A percentile compares a stretch with the other conserved stretches of the same genome.
These are phyloP conservation scores for Sporobolus alterniflorus DNA, from an alignment of 202 grass and related monocot genomes.

Conservation along the genomic window DNA sequence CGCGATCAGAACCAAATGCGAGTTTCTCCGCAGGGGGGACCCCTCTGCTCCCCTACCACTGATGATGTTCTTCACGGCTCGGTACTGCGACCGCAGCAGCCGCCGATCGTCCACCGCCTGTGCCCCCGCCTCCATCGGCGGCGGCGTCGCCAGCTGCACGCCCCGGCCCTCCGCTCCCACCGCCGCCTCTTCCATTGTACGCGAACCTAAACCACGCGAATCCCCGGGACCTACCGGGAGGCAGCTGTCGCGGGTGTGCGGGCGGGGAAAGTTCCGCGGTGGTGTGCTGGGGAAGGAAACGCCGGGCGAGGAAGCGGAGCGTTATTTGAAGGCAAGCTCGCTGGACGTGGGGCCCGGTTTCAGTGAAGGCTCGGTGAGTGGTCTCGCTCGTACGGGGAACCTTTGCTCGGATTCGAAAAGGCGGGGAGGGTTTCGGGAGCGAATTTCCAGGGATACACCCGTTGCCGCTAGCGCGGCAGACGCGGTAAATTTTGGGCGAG, in stretches of 20 bases:
- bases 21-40: neutral
- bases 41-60: conserved; percentile 34
- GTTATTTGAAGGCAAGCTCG: conserved; percentile 46
- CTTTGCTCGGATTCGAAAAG: too few relatives aligned
- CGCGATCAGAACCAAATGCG: neutral
- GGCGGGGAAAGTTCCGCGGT: neutral
- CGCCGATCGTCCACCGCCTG: conserved; percentile 56
- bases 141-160: neutral
- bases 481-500: too few relatives aligned
- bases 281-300: conserved; percentile 31
- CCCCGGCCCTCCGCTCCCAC: neutral
- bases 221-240: neutral
- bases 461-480: too few relatives aligned
- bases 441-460: too few relatives aligned
- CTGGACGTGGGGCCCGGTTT: too few relatives aligned
- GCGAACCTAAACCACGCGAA: neutral
- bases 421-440: too few relatives aligned
- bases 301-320: neutral
- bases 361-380: too few relatives aligned
- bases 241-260: neutral
- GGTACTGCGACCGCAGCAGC: conserved; percentile 74
- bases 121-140: neutral
- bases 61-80: conserved; percentile 73
- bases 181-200: conserved; percentile 1
- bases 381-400: too few relatives aligned